Evolutionary conservation across 805 yeast genomes (phyloP), one percentile per base, ranked within the genome.

Genomic region (Candida chauliodis): DNA sequence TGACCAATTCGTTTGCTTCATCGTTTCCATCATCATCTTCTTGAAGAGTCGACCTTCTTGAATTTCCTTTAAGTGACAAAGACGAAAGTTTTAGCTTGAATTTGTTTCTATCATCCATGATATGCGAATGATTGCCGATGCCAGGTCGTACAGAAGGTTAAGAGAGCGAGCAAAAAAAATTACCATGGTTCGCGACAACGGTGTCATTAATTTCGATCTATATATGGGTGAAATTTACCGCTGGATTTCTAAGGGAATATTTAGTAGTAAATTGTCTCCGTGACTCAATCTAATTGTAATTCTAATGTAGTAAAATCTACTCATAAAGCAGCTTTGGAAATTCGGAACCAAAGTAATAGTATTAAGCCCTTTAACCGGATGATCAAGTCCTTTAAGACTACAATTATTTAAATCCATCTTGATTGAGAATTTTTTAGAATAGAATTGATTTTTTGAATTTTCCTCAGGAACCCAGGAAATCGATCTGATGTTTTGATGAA

Each of bases 241-340:
- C n/a, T n/a, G n/a, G n/a, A 64, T 52, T 4, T 56, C 49, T 23
- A 66, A 42, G 2, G 74, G 74, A 1, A 65, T 61, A 40, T 64
- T 60, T 2, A 65, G 58, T 18, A 56, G 43, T 34, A 66, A 49
- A 11, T 46, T 30, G 8, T 55, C 61, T 0, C 67, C 66, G 33
- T 57, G 58, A 14, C 42, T 40, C 31, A 68, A 45, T 41, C 53
- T 60, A 21, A 63, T 54, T 1, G 47, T 45, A 3, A 65, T 43
- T 28, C 61, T 59, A 26, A 66, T 44, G 37, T 61, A 67, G 46
- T 68, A 66, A 20, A 68, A 23, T 34, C 73, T 48, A 10, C 65
- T 51, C 47, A 58, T 50, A 21, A 55, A 47, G 38, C 74, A 68
- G 5, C 57, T 51, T 44, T 68, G 73, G 48, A 61, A 63, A 30